Conservation (phyloP, 1,284 basidiomycete genomes). For the Irpex rosettiformis region DNA sequence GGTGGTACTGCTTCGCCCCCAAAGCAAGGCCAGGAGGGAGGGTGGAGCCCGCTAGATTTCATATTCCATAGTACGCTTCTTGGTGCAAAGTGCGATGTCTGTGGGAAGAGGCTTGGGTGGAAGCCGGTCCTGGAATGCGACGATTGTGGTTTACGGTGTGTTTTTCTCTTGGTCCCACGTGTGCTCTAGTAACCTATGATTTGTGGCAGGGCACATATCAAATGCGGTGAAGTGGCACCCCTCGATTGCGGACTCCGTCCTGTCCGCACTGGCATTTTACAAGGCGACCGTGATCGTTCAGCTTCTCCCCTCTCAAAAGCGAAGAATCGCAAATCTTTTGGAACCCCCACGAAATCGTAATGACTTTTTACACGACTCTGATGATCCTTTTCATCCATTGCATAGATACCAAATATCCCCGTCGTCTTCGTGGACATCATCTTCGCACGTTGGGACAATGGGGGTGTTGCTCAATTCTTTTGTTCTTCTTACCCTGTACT, state of each 20-base stretch:
- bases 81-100: constrained; percentile 78
- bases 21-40: constrained; percentile 29
- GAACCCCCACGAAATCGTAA: constrained; percentile 9
- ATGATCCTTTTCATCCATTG: neutral
- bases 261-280: constrained; percentile 8
- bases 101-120: constrained; percentile 78
- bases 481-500: no score
- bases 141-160: constrained; percentile 75
- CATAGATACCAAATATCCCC: no score
- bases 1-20: constrained; percentile 30
- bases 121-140: constrained; percentile 86
- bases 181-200: constrained; percentile 6
- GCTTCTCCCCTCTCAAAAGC: constrained; percentile 12
- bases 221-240: constrained; percentile 80
- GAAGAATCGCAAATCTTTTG: constrained; percentile 12
- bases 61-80: constrained; percentile 69
- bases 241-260: constrained; percentile 66
- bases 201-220: constrained; percentile 71
- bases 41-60: constrained; percentile 76
- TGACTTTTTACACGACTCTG: constrained; percentile 11
- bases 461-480: no score
- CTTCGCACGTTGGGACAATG: no score
- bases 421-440: no score
- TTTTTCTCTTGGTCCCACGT: constrained; percentile 12
- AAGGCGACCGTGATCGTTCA: constrained; percentile 6